Percentiles rank a stretch among this genome's conserved stretches.
Evolutionary conservation across 1,139 yeast genomes (phyloP).

Genomic region (Spencermartinsiella ligniputridi): DNA sequence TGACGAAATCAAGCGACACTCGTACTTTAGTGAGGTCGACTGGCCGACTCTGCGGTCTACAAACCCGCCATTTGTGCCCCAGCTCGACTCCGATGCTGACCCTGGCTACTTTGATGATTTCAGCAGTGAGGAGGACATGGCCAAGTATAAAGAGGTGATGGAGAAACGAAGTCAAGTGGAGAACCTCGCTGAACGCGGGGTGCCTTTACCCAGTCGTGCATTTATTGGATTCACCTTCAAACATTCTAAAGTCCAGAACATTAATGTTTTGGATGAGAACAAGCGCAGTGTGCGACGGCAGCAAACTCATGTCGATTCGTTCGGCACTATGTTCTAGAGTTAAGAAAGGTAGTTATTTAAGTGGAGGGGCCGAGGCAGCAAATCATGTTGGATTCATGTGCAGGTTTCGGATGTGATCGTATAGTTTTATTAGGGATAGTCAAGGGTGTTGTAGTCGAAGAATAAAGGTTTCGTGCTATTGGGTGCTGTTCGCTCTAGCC

Average conservation of each 20-base stretch:
- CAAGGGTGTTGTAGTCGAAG: too few species aligned
- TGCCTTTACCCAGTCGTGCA: conserved; percentile 55
- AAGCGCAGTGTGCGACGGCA: conserved; percentile 16
- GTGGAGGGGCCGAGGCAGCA: not conserved
- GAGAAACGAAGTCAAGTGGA: conserved; percentile 85
- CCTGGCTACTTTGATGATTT: conserved; percentile 99
- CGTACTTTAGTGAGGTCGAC: conserved; percentile 79
- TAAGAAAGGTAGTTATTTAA: not conserved
- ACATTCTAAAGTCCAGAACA: conserved; percentile 42
- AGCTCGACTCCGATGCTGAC: conserved; percentile 92
- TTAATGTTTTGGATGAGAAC: conserved; percentile 17
- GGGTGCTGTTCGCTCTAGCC: too few species aligned
- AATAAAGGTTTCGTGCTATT: too few species aligned
- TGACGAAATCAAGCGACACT: conserved; percentile 72
- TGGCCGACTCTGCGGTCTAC: conserved; percentile 66
- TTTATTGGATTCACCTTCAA: conserved; percentile 96
- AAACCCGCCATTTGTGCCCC: conserved; percentile 91
- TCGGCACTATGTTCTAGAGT: conserved; percentile 24
- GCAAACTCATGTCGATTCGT: conserved; percentile 18
- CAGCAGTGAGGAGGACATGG: conserved; percentile 94
- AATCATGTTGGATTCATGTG: not conserved
- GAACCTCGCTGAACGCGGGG: conserved; percentile 63
- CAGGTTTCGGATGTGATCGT: too few species aligned
- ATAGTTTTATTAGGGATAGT: too few species aligned
- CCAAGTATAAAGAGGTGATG: conserved; percentile 94